A percentile compares a stretch with the other conserved stretches of the same genome.
These are phyloP conservation scores for Cladosporium halotolerans DNA, from an alignment of 2,329 filamentous ascomycete species.

Conservation along the genomic window DNA sequence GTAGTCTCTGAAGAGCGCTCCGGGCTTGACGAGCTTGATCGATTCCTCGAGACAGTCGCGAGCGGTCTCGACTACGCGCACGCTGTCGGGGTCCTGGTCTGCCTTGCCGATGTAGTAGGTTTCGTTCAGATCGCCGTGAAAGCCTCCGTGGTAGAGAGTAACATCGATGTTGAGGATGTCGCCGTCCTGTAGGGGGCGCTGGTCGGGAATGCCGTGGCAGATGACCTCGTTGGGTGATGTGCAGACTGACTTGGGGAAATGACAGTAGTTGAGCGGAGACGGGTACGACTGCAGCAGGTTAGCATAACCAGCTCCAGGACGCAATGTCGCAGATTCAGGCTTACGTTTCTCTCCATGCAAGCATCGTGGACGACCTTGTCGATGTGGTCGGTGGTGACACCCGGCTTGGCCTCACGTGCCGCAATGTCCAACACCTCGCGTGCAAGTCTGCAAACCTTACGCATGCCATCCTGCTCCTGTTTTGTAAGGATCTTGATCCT, in stretches of 20 bases:
- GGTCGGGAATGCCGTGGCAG: slow-evolving; percentile 93
- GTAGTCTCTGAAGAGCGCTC: slow-evolving; percentile 81
- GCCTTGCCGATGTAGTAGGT: slow-evolving; percentile 94
- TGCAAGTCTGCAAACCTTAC: slow-evolving; percentile 76
- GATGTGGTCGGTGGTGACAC: slow-evolving; percentile 86
- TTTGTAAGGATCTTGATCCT: slow-evolving; percentile 76
- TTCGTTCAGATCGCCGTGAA: slow-evolving; percentile 92
- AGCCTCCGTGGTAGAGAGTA: slow-evolving; percentile 83
- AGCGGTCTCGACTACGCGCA: slow-evolving; percentile 81
- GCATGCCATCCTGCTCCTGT: slow-evolving; percentile 76
- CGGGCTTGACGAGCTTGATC: slow-evolving; percentile 87
- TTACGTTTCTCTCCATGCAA: slow-evolving; percentile 80
- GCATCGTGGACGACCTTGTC: slow-evolving; percentile 91
- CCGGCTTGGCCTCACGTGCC: slow-evolving; percentile 70
- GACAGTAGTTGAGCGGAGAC: slow-evolving; percentile 84
- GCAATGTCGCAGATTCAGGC: slow-evolving; percentile 27
- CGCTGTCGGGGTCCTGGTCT: slow-evolving; percentile 70
- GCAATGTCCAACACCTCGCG: slow-evolving; percentile 88
- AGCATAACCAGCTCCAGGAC: neutral
- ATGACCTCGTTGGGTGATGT: slow-evolving; percentile 94
- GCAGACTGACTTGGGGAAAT: slow-evolving; percentile 95
- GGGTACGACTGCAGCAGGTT: slow-evolving; percentile 66
- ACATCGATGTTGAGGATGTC: slow-evolving; percentile 97
- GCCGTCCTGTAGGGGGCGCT: slow-evolving; percentile 75
- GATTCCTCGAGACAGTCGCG: slow-evolving; percentile 83